Conservation (phyloP, 2,329 filamentous ascomycete species). For the Sporothrix globosa region DNA sequence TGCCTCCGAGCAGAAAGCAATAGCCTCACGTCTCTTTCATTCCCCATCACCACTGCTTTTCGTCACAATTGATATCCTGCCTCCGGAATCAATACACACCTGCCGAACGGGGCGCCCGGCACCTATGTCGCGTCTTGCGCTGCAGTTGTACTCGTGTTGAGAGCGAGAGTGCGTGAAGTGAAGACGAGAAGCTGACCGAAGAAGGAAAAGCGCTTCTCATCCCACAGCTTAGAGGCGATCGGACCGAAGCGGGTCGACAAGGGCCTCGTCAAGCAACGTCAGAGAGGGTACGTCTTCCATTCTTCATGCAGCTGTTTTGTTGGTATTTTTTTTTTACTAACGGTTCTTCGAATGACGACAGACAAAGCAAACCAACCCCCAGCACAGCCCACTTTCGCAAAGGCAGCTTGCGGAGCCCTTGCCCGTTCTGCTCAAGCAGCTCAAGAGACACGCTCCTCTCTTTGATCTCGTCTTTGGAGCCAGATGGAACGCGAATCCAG, state of each 20-base stretch:
- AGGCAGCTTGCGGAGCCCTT: slow-evolving; percentile 22
- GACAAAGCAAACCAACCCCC: not conserved
- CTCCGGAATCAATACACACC: slow-evolving; percentile 1
- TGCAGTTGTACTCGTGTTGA: slow-evolving; percentile 19
- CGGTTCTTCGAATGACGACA: slow-evolving; percentile 2
- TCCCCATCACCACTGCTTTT: not conserved
- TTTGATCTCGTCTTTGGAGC: slow-evolving; percentile 35
- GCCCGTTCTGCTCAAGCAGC: not conserved
- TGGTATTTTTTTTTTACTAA: not conserved
- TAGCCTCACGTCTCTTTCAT: slow-evolving; percentile 7
- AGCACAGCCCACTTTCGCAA: slow-evolving; percentile 8
- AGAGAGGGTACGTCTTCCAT: too few relatives aligned
- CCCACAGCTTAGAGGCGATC: not conserved
- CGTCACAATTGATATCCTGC: not conserved
- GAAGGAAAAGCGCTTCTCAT: slow-evolving; percentile 10
- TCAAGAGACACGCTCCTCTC: not conserved
- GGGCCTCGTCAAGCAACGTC: slow-evolving; percentile 5
- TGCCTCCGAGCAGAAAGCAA: slow-evolving; percentile 6
- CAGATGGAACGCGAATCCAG: slow-evolving; percentile 59
- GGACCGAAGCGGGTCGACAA: not conserved
- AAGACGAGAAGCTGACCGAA: slow-evolving; percentile 4
- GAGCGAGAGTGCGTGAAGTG: slow-evolving; percentile 25
- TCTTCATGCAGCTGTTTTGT: not conserved
- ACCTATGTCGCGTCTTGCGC: slow-evolving; percentile 25
- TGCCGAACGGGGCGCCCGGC: not conserved